These are phyloP conservation scores for Mesotaenium endlicherianum DNA, from an alignment of 139 green algal genomes.

Conservation along the genomic window DNA sequence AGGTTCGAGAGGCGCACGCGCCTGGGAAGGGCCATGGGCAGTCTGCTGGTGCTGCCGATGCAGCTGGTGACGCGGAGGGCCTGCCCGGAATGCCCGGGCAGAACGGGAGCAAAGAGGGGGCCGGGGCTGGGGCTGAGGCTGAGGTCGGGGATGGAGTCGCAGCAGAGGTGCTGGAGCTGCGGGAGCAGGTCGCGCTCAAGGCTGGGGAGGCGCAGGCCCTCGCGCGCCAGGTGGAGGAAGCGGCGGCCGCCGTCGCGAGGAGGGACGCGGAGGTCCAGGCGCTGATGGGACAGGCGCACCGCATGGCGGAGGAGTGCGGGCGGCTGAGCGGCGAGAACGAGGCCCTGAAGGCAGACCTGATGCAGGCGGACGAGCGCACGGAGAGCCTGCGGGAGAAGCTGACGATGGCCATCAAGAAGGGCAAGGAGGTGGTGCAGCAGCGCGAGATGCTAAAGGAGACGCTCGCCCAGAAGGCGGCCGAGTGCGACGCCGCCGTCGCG, in stretches of 20 bases:
- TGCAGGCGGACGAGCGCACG: neutral
- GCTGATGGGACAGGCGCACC: neutral
- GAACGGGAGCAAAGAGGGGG: neutral
- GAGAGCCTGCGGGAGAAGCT: slow-evolving; percentile 17
- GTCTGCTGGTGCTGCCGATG: neutral
- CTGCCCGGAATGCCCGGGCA: neutral
- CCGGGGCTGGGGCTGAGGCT: neutral
- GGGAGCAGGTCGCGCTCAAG: neutral
- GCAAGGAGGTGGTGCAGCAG: slow-evolving; percentile 42
- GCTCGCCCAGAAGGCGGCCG: neutral
- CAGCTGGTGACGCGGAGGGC: neutral
- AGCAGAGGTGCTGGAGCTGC: slow-evolving; percentile 13
- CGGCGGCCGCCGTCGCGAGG: neutral
- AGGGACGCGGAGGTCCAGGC: slow-evolving; percentile 1
- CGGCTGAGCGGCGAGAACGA: slow-evolving; percentile 5
- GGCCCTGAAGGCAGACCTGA: neutral
- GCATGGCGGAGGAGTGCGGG: neutral
- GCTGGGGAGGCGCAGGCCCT: slow-evolving; percentile 12
- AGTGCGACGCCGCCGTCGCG: neutral
- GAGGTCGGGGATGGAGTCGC: slow-evolving; percentile 1
- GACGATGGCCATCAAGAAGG: slow-evolving; percentile 37
- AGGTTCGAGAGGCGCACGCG: neutral
- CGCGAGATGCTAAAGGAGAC: slow-evolving; percentile 5
- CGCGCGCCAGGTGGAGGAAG: neutral
- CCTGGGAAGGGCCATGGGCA: neutral